Evolutionary conservation across 352 stramenopile species (phyloP).

Genomic region (Globisporangium ultimum): DNA sequence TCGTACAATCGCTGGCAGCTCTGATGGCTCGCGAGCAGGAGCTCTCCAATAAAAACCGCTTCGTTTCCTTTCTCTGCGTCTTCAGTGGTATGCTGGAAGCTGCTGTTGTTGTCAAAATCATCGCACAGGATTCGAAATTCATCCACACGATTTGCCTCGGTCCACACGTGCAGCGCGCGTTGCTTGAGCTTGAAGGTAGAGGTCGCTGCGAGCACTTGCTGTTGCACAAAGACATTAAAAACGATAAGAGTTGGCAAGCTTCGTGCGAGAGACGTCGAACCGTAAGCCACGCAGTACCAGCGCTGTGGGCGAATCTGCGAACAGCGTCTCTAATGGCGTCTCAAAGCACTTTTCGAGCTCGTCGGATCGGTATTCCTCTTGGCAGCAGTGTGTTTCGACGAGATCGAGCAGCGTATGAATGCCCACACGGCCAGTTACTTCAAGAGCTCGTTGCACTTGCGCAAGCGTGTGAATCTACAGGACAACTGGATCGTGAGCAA

Average conservation of each 20-base stretch:
- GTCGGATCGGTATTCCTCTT: conserved; percentile 24
- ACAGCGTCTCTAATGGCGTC: conserved; percentile 20
- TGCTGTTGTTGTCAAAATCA: background rate
- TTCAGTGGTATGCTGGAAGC: background rate
- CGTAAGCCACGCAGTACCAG: conserved; percentile 21
- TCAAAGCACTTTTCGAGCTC: conserved; percentile 29
- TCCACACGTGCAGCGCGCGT: conserved; percentile 63
- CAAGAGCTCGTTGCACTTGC: conserved; percentile 36
- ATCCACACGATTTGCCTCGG: conserved; percentile 59
- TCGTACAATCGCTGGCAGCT: conserved; percentile 72
- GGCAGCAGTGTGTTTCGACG: conserved; percentile 14
- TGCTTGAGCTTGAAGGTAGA: conserved; percentile 47
- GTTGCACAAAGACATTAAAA: background rate
- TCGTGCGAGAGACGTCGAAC: too few species aligned
- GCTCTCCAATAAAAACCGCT: conserved; percentile 7
- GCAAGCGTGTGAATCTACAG: conserved; percentile 38
- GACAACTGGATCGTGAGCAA: too few species aligned
- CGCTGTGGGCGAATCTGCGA: conserved; percentile 25
- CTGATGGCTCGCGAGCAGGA: conserved; percentile 70
- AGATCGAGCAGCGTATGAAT: conserved; percentile 31
- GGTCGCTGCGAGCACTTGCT: conserved; percentile 32
- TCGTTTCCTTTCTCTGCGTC: too few species aligned
- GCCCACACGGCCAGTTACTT: background rate
- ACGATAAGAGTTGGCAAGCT: background rate
- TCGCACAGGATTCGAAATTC: conserved; percentile 35